Evolutionary conservation across 2,329 filamentous ascomycete species (phyloP), one percentile per base, ranked within the genome.

Genomic region (Alternaria novae-zelandiae): DNA sequence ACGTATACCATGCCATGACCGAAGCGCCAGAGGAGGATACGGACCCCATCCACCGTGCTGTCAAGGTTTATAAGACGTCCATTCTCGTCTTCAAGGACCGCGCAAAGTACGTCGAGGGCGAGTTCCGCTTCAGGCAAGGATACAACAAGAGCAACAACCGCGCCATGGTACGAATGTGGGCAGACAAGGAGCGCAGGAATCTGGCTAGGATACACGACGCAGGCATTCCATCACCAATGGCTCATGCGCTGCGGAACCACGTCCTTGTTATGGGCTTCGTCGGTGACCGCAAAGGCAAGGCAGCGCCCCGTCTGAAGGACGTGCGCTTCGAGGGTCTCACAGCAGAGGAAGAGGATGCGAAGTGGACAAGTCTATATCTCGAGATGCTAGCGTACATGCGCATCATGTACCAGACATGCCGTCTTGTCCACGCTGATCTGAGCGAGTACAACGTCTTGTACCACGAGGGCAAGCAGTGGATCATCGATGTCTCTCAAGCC

Each of bases 31-130:
- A 87, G 10, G 54, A 63, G 8, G 68, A 69, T 12, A 82, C 70
- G 8, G 63, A 67, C 20, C 82, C 87, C 1, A 82, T 89, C 1
- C 93, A 97, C 74, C 89, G 93, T 53, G 96, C 96, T 12, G 94
- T 98, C 85, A 99, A 99, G 83, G 93, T 99, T 54, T 99, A 99
- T 88, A 99, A 99, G 86, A 99, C 96, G 8, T 92, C 92, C 58
- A 99, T 99, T 68, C 84, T 99, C 30, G 94, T 96, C 23, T 99
- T 99, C 88, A 98, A 98, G 83, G 96, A 99, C 82, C 88, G 96
- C 62, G 94, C 97, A 81, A 91, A 94, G 74, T 99, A 99, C 81
- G 96, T 99, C 66, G 91, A 91, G 1, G 96, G 96, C 69, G 96
- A 99, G 82, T 94, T 94, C 82, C 87, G 96, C 23, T 99, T 99